Evolutionary conservation across 2,329 filamentous ascomycete genomes (phyloP).

Genomic region (Aspergillus luchuensis): DNA sequence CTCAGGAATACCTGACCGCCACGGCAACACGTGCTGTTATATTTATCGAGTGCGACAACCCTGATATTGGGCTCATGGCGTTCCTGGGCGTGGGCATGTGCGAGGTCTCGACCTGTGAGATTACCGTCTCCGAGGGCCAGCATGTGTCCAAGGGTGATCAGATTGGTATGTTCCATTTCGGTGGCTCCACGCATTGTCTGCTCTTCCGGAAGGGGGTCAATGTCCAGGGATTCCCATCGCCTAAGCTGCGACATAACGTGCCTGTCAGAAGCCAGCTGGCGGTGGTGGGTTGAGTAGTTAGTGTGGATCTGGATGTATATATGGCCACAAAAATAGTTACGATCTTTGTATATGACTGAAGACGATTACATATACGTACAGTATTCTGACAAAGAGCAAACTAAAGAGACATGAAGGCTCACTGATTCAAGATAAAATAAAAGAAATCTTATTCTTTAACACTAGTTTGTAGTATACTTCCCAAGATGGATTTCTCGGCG

Average conservation of each 20-base stretch:
- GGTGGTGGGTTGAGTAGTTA: neutral
- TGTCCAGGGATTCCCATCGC: slow-evolving; percentile 31
- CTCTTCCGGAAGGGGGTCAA: slow-evolving; percentile 55
- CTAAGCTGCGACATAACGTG: slow-evolving; percentile 28
- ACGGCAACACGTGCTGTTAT: slow-evolving; percentile 71
- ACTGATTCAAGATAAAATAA: too few relatives aligned
- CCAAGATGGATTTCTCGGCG: too few relatives aligned
- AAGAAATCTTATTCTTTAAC: too few relatives aligned
- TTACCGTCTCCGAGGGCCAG: slow-evolving; percentile 68
- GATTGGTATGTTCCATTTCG: slow-evolving; percentile 78
- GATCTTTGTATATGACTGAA: too few relatives aligned
- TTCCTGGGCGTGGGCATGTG: slow-evolving; percentile 75
- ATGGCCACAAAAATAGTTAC: neutral
- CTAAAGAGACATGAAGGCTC: too few relatives aligned
- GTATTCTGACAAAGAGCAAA: too few relatives aligned
- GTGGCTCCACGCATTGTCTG: slow-evolving; percentile 70
- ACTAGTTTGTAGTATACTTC: too few relatives aligned
- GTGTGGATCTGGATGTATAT: neutral
- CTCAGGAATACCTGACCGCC: slow-evolving; percentile 67
- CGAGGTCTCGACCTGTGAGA: slow-evolving; percentile 73
- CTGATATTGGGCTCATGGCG: slow-evolving; percentile 66
- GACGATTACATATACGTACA: too few relatives aligned
- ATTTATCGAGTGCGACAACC: slow-evolving; percentile 69
- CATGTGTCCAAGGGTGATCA: slow-evolving; percentile 69
- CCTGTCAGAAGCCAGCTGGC: slow-evolving; percentile 32